Evolutionary conservation across 2,329 filamentous ascomycete genomes (phyloP).

Genomic region (Fusarium protoensiforme): DNA sequence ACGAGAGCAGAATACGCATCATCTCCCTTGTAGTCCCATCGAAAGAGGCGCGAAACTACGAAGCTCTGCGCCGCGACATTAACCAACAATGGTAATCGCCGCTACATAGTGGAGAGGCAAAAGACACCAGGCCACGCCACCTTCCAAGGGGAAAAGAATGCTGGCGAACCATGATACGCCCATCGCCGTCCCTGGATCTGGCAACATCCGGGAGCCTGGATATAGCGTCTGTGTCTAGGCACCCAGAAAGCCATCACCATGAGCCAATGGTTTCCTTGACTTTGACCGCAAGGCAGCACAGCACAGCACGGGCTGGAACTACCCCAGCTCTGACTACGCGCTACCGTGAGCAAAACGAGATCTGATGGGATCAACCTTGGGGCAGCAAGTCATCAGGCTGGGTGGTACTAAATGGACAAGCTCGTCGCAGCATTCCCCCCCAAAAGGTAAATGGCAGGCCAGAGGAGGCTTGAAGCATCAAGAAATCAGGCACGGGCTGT

Average conservation of each 20-base stretch:
- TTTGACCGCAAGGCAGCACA: constrained; percentile 20
- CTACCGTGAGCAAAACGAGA: not conserved
- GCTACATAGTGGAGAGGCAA: not conserved
- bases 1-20: not conserved
- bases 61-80: constrained; percentile 7
- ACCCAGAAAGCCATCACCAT: constrained; percentile 4
- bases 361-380: constrained; percentile 1
- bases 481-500: constrained; percentile 19
- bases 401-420: constrained; percentile 14
- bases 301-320: constrained; percentile 8
- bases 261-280: constrained; percentile 12
- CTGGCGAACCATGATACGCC: constrained; percentile 18
- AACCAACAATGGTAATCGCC: constrained; percentile 25
- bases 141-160: constrained; percentile 10
- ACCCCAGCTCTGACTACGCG: constrained; percentile 14
- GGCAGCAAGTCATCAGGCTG: not conserved
- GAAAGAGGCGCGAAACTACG: not conserved
- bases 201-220: constrained; percentile 15
- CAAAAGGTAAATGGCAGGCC: constrained; percentile 16
- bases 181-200: constrained; percentile 13
- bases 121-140: constrained; percentile 17
- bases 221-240: constrained; percentile 5
- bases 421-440: constrained; percentile 27
- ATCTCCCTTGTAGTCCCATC: not conserved
- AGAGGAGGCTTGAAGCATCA: constrained; percentile 26